phyloP scores from a whole-genome alignment of 306 rosid genomes.

The Lathyrus oleraceus region DNA sequence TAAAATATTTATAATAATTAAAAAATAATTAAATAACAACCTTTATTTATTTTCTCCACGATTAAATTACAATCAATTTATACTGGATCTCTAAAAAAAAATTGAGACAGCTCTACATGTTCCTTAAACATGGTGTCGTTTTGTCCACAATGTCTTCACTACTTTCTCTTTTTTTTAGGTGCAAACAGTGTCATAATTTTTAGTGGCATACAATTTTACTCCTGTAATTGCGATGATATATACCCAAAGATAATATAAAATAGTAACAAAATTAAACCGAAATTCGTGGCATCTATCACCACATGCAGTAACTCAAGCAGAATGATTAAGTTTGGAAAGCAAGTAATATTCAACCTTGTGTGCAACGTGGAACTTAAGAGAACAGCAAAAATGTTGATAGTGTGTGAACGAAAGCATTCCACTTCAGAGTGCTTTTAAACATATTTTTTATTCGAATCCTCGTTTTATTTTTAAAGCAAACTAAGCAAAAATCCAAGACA shows the following conservation, averaged over 20 bases:
- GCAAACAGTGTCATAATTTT: background rate
- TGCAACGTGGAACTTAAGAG: conserved; percentile 28
- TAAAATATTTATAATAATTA: too few relatives aligned
- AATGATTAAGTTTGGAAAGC: background rate
- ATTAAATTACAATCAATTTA: too few relatives aligned
- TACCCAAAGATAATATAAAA: background rate
- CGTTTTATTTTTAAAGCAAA: background rate
- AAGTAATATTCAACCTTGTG: background rate
- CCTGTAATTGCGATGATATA: background rate
- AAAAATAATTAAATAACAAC: too few relatives aligned
- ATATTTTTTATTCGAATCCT: conserved; percentile 6
- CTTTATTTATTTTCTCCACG: too few relatives aligned
- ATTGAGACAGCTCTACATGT: too few relatives aligned
- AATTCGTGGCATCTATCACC: background rate
- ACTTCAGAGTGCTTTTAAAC: conserved; percentile 15
- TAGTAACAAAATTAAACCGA: background rate
- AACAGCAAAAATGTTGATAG: conserved; percentile 1
- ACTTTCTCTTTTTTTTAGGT: background rate
- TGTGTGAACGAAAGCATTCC: conserved; percentile 13
- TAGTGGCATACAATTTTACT: background rate
- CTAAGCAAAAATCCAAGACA: background rate
- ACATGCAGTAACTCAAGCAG: background rate
- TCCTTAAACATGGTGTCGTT: too few relatives aligned
- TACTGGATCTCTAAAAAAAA: too few relatives aligned
- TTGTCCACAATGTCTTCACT: too few relatives aligned